phyloP scores from a whole-genome alignment of 345 rosid genomes.

The Abelmoschus esculentus region DNA sequence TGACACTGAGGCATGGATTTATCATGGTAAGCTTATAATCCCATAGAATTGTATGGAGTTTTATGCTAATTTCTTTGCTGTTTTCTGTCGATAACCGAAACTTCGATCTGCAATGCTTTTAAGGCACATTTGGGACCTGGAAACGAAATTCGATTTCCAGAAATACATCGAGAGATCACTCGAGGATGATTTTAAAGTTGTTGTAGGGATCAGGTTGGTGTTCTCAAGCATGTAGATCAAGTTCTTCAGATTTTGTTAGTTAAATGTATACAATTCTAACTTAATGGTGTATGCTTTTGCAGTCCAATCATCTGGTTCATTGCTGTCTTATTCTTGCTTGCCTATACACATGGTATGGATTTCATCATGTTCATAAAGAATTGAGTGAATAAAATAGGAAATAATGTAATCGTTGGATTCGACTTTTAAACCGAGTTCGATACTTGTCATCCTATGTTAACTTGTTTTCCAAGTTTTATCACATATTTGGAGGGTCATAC shows the following conservation, averaged over 20 bases:
- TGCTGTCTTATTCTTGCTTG: constrained; percentile 60
- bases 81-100: background rate
- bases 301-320: constrained; percentile 74
- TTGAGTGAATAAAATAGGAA: no score
- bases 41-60: background rate
- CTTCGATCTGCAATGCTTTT: constrained; percentile 4
- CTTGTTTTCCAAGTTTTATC: no score
- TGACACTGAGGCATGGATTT: constrained; percentile 85
- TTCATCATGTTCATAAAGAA: background rate
- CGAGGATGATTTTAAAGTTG: constrained; percentile 79
- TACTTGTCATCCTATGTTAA: background rate
- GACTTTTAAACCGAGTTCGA: background rate
- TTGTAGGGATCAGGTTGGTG: constrained; percentile 75
- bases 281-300: constrained; percentile 22
- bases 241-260: background rate
- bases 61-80: background rate
- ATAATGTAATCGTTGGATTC: no score
- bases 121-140: constrained; percentile 84
- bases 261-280: background rate
- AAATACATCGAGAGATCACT: constrained; percentile 78
- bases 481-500: no score
- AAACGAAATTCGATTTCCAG: constrained; percentile 68
- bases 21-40: constrained; percentile 42
- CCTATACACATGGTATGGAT: constrained; percentile 66
- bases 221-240: background rate